Percentiles rank a stretch among this genome's conserved stretches.
Evolutionary conservation across 1,284 basidiomycete genomes (phyloP).

Genomic region (Apiotrichum sp.): DNA sequence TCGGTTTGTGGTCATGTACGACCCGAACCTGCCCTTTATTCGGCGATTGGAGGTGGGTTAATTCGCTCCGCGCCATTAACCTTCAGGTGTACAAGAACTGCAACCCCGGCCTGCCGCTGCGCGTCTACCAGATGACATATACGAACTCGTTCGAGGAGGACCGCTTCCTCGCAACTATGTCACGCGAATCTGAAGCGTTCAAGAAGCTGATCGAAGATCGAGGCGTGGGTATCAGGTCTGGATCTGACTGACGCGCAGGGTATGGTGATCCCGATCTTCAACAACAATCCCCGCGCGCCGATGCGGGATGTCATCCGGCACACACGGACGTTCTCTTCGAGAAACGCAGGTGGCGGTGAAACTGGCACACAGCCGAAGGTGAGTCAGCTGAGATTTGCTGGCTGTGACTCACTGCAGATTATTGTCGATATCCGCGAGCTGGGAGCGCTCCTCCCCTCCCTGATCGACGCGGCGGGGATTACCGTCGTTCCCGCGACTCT

Average conservation of each 20-base stretch:
- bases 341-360: constrained; percentile 79
- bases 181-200: constrained; percentile 91
- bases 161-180: constrained; percentile 79
- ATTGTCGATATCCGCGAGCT: constrained; percentile 97
- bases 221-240: constrained; percentile 56
- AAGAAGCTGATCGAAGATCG: constrained; percentile 88
- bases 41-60: constrained; percentile 74
- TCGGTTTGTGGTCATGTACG: constrained; percentile 89
- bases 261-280: constrained; percentile 85
- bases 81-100: constrained; percentile 75
- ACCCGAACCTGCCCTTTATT: constrained; percentile 88
- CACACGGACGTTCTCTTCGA: constrained; percentile 72
- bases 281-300: constrained; percentile 61
- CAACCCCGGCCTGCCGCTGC: constrained; percentile 69
- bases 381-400: constrained; percentile 1
- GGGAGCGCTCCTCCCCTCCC: constrained; percentile 80
- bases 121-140: constrained; percentile 96
- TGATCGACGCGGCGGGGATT: constrained; percentile 77
- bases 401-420: constrained; percentile 53
- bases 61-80: neutral
- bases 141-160: constrained; percentile 91
- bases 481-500: constrained; percentile 83
- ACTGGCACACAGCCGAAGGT: constrained; percentile 62
- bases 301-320: constrained; percentile 54
- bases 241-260: constrained; percentile 50